Conservation (phyloP, 495 filamentous ascomycete genomes). For the Mytilinidion resinicola region DNA sequence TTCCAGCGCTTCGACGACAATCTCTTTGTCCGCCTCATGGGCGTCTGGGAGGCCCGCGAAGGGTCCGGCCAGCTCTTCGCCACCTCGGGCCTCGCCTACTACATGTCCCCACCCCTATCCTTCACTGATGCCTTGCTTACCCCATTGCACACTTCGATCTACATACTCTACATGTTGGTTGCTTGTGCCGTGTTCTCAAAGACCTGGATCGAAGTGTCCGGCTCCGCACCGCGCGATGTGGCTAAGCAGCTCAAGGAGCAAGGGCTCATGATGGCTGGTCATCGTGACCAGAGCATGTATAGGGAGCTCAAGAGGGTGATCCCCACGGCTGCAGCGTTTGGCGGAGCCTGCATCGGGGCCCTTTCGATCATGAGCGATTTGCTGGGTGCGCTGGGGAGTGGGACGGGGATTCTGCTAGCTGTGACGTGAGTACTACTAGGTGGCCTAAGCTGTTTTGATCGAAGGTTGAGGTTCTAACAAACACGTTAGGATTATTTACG, state of each 20-base stretch:
- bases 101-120: constrained; percentile 97
- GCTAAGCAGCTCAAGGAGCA: constrained; percentile 99
- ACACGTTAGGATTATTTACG: constrained; percentile 83
- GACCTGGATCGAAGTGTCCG: constrained; percentile 99
- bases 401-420: constrained; percentile 92
- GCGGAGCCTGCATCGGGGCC: constrained; percentile 95
- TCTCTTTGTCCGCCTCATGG: constrained; percentile 90
- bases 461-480: neutral
- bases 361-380: constrained; percentile 90
- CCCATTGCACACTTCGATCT: constrained; percentile 92
- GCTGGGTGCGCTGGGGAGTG: constrained; percentile 86
- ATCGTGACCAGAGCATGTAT: constrained; percentile 99
- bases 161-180: constrained; percentile 92
- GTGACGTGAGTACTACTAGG: constrained; percentile 39
- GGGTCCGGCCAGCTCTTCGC: constrained; percentile 94
- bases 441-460: neutral
- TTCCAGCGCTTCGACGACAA: constrained; percentile 98
- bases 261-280: constrained; percentile 97
- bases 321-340: constrained; percentile 91
- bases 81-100: constrained; percentile 89
- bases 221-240: constrained; percentile 93
- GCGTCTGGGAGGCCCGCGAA: constrained; percentile 97
- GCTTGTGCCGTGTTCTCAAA: constrained; percentile 99
- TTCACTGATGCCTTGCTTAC: constrained; percentile 94
- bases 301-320: constrained; percentile 98